A percentile compares a stretch with the other conserved stretches of the same genome.
These are phyloP conservation scores for Lophiotrema nucula DNA, from an alignment of 495 filamentous ascomycete genomes.

Conservation along the genomic window DNA sequence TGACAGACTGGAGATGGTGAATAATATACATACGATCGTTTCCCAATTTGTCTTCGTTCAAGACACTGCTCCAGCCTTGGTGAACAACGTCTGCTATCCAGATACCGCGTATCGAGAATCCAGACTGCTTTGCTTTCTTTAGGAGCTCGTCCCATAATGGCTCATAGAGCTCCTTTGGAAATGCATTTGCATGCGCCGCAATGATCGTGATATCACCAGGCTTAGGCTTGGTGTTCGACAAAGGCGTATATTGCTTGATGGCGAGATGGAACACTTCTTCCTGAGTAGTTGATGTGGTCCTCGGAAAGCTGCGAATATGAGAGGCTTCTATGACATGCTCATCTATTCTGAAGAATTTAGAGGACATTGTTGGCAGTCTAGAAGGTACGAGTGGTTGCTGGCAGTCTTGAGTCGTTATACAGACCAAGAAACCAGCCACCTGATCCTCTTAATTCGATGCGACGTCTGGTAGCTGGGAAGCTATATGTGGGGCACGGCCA, in stretches of 20 bases:
- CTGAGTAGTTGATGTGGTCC: slow-evolving; percentile 38
- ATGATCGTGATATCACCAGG: slow-evolving; percentile 47
- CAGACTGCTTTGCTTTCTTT: slow-evolving; percentile 23
- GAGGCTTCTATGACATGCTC: slow-evolving; percentile 41
- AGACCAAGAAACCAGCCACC: background rate
- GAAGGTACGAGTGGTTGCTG: background rate
- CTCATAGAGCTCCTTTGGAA: slow-evolving; percentile 50
- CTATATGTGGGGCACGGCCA: too few relatives aligned
- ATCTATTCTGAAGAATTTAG: slow-evolving; percentile 36
- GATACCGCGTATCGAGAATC: slow-evolving; percentile 44
- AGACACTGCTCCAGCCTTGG: slow-evolving; percentile 43
- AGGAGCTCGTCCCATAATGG: slow-evolving; percentile 49
- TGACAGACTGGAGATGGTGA: slow-evolving; percentile 14
- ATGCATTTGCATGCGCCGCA: slow-evolving; percentile 49
- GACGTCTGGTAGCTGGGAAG: too few relatives aligned
- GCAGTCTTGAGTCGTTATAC: background rate
- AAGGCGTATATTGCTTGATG: slow-evolving; percentile 50
- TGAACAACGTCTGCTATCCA: slow-evolving; percentile 49
- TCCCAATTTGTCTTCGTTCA: slow-evolving; percentile 45
- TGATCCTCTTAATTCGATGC: too few relatives aligned
- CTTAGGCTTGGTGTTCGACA: slow-evolving; percentile 30
- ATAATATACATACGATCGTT: slow-evolving; percentile 40
- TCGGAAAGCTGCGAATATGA: slow-evolving; percentile 43
- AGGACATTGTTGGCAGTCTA: slow-evolving; percentile 40
- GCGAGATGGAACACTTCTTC: slow-evolving; percentile 44